phyloP scores from a whole-genome alignment of 257 asterid genomes.

The Ehretia macrophylla region DNA sequence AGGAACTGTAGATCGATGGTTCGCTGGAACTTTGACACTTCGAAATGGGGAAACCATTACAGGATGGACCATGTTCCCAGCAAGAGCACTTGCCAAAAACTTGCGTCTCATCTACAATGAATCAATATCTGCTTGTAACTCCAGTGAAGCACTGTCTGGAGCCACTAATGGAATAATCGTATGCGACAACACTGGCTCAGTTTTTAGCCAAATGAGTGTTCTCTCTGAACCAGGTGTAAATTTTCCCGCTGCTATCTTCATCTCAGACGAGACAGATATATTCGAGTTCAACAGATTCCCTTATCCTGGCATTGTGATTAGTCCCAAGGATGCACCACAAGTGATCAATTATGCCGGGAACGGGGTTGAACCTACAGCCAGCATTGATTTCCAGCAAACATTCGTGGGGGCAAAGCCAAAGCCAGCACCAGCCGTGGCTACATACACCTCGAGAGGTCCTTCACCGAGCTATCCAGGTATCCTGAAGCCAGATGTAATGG shows the following conservation, averaged over 20 bases:
- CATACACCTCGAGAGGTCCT: conserved; percentile 35
- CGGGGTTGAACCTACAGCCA: neutral
- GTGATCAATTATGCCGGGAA: conserved; percentile 18
- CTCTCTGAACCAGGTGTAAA: too few relatives aligned
- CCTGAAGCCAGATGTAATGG: conserved; percentile 40
- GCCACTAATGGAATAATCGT: conserved; percentile 13
- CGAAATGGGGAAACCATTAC: conserved; percentile 26
- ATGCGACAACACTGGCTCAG: conserved; percentile 11
- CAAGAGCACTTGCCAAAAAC: conserved; percentile 3
- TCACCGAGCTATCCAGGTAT: conserved; percentile 29
- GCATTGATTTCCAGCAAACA: conserved; percentile 30
- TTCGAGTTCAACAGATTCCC: neutral
- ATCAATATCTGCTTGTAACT: conserved; percentile 24
- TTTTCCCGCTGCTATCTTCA: too few relatives aligned
- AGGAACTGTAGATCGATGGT: conserved; percentile 31
- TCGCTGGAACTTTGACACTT: conserved; percentile 29
- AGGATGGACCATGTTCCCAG: conserved; percentile 35
- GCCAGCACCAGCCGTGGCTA: conserved; percentile 22
- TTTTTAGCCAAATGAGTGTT: neutral
- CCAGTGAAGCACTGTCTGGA: conserved; percentile 5
- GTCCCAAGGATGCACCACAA: conserved; percentile 6
- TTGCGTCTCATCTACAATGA: conserved; percentile 22
- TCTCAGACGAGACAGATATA: too few relatives aligned
- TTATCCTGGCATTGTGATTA: conserved; percentile 11
- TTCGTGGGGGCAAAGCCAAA: conserved; percentile 21